A percentile compares a stretch with the other conserved stretches of the same genome.
phyloP scores from a whole-genome alignment of 2,329 filamentous ascomycete genomes.

The Aspergillus vadensis region DNA sequence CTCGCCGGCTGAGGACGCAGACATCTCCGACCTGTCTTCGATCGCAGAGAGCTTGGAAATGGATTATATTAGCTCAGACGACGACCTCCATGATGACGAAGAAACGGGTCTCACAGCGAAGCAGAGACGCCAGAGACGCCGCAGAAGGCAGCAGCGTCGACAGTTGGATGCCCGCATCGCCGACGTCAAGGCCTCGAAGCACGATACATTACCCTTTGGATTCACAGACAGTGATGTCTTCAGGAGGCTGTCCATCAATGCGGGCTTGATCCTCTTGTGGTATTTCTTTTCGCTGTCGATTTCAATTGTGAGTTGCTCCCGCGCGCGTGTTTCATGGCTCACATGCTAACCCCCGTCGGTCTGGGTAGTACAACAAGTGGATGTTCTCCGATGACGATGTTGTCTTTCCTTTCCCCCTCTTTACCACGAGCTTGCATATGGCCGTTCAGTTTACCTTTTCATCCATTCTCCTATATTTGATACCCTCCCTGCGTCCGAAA shows the following conservation, averaged over 20 bases:
- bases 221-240: slow-evolving; percentile 74
- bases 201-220: slow-evolving; percentile 61
- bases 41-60: slow-evolving; percentile 56
- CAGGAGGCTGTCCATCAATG: slow-evolving; percentile 70
- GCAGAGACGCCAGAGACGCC: slow-evolving; percentile 66
- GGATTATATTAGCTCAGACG: slow-evolving; percentile 64
- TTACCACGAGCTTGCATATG: slow-evolving; percentile 96
- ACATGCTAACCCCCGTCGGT: not conserved
- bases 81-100: slow-evolving; percentile 80
- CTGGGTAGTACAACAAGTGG: slow-evolving; percentile 92
- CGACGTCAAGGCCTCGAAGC: slow-evolving; percentile 62
- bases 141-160: slow-evolving; percentile 67
- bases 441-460: slow-evolving; percentile 86
- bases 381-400: slow-evolving; percentile 88
- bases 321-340: not conserved
- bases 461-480: slow-evolving; percentile 73
- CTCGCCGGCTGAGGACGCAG: slow-evolving; percentile 37
- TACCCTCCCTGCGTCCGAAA: slow-evolving; percentile 78
- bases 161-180: slow-evolving; percentile 70
- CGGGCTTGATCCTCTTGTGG: slow-evolving; percentile 82
- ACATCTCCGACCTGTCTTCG: slow-evolving; percentile 45
- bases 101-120: slow-evolving; percentile 80
- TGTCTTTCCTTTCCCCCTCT: slow-evolving; percentile 91
- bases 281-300: slow-evolving; percentile 91
- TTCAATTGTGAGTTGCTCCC: slow-evolving; percentile 69